These are phyloP conservation scores for Saitozyma sp. DNA, from an alignment of 768 basidiomycete species.

Conservation along the genomic window DNA sequence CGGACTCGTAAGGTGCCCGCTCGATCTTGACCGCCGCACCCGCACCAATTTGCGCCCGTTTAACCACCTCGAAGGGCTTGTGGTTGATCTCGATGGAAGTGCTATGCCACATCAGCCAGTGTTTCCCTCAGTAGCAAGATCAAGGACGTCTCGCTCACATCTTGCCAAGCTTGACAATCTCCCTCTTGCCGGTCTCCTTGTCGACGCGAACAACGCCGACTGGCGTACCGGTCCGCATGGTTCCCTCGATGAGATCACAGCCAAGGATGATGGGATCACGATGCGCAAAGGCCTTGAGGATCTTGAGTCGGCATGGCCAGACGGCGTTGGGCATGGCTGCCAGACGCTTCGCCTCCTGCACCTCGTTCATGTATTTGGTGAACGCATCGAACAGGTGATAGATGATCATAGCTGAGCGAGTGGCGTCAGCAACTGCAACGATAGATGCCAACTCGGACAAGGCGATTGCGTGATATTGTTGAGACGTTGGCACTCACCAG, in stretches of 20 bases:
- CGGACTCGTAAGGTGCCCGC: conserved; percentile 90
- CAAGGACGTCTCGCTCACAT: conserved; percentile 62
- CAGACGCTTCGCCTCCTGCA: conserved; percentile 82
- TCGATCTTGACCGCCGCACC: conserved; percentile 99
- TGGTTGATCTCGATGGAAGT: conserved; percentile 98
- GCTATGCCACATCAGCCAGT: conserved; percentile 55
- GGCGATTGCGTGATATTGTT: background rate
- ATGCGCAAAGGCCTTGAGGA: conserved; percentile 90
- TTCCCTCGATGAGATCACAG: conserved; percentile 92
- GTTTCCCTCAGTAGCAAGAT: background rate
- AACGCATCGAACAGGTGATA: conserved; percentile 98
- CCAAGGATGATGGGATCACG: conserved; percentile 97
- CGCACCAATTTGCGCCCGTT: conserved; percentile 89
- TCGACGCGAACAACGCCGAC: conserved; percentile 93
- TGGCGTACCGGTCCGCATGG: conserved; percentile 86
- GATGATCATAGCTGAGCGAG: conserved; percentile 82
- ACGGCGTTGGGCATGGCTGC: conserved; percentile 93
- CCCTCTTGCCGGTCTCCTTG: conserved; percentile 80
- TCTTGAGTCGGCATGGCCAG: conserved; percentile 93
- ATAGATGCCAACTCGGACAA: background rate
- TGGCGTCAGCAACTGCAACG: background rate
- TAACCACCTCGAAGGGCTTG: conserved; percentile 82
- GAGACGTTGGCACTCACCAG: conserved; percentile 61
- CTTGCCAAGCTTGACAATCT: conserved; percentile 87
- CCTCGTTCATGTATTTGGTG: conserved; percentile 88